Evolutionary conservation across 768 basidiomycete genomes (phyloP).

Genomic region (Russula dissimulans): DNA sequence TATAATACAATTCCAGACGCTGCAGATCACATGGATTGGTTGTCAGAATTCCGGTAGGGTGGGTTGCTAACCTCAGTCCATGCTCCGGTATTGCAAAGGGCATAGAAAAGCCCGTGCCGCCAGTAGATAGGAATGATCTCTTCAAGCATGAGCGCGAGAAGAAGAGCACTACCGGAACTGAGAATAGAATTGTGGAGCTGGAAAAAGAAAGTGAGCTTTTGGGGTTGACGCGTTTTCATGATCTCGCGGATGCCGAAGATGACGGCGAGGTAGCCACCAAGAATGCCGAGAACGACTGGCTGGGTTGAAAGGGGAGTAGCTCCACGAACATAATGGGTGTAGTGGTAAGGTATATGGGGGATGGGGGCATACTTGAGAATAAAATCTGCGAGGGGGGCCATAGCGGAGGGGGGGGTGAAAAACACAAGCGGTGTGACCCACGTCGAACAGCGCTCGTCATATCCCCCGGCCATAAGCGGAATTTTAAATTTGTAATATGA

Average conservation of each 20-base stretch:
- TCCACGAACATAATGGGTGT: slow-evolving; percentile 59
- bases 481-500: slow-evolving; percentile 1
- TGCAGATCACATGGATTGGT: slow-evolving; percentile 25
- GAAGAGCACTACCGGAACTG: slow-evolving; percentile 70
- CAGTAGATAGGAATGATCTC: slow-evolving; percentile 77
- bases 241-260: slow-evolving; percentile 78
- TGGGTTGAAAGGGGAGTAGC: slow-evolving; percentile 73
- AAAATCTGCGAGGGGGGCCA: slow-evolving; percentile 69
- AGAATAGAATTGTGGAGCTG: slow-evolving; percentile 87
- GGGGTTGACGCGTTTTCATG: slow-evolving; percentile 71
- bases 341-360: slow-evolving; percentile 46
- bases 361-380: slow-evolving; percentile 48
- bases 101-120: slow-evolving; percentile 61
- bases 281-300: slow-evolving; percentile 55
- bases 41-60: neutral
- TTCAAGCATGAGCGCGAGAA: slow-evolving; percentile 85
- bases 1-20: slow-evolving; percentile 94
- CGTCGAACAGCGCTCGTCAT: neutral
- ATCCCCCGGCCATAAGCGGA: neutral
- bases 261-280: slow-evolving; percentile 75
- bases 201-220: slow-evolving; percentile 75
- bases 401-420: slow-evolving; percentile 26
- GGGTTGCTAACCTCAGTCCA: slow-evolving; percentile 75
- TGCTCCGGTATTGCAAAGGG: slow-evolving; percentile 64
- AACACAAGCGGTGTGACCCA: neutral